Evolutionary conservation across 1,284 basidiomycete species (phyloP), one percentile per base, ranked within the genome.

Genomic region (Wallemia mellicola): DNA sequence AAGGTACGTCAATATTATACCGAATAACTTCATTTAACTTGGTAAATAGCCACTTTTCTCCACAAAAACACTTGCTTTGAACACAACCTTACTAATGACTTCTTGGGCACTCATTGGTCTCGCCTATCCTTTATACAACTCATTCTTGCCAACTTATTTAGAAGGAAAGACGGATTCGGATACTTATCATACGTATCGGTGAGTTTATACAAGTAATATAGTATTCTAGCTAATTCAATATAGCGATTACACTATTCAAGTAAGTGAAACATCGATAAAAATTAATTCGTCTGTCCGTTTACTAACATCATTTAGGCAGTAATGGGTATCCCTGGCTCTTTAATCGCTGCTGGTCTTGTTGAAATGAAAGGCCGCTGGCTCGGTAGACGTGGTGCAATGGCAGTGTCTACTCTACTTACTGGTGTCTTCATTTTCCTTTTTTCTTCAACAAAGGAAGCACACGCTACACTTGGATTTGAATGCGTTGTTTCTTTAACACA

Each of bases 351-450:
- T 15, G 65, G 70, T 7, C 68, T 79, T 19, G 77, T 80, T 38
- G 78, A 79, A 60, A 71, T 73, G 68, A 65, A 72, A 24, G 68
- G 28, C 2, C 66, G 65, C 24, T 64, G 62, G 48, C 60, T 63
- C 15, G 67, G 67, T 17, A 62, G 67, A 17, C 63, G 66, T 15
- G 63, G 63, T 1, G 64, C 64, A 27, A 68, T 68, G 67, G 65
- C 67, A 0, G 59, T 68, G 32, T 67, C 67, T 59, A 67, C 67
- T 3, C 24, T 62, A 11, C 63, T 68, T 24, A 76, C 77, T 0
- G 76, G 75, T 5, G 63, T 79, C 57, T 79, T 79, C 67, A 68
- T 81, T 62, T 79, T 80, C 68, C 69, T 75, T 30, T 78, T 80
- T 66, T 81, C 79, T 14, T 76, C 75, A 14, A 75, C 76, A 56